Evolutionary conservation across 208 protist genomes (phyloP), one percentile per base, ranked within the genome.

Genomic region (Trypanosoma avium): DNA sequence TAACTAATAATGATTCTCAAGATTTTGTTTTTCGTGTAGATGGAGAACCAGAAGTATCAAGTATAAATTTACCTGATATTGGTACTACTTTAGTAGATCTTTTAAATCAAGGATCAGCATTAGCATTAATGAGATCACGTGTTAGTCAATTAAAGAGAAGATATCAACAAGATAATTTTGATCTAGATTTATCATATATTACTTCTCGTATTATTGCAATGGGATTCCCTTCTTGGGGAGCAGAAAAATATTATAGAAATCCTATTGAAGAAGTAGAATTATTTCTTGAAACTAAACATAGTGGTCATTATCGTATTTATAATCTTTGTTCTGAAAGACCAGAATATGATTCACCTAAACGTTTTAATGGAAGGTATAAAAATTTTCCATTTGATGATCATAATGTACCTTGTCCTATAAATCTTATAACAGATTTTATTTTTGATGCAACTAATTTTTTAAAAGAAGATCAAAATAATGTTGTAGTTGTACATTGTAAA

Each of bases 331-430:
- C 84, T 1, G 92, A 97, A 70, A 69, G 92, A 22, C 61, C 38
- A 17, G 67, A 84, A 38, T 97, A 98, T 66, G 88, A 94, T 56
- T 71, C 77, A 48, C 27, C 77, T 1, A 45, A 29, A 17, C 62
- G 64, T 52, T 97, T 88, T 54, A 36, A 76, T 49, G 74, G 74
- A 61, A 67, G 47, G 67, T 97, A 59, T 56, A 65, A 74, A 32
- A 56, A 72, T 17, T 96, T 85, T 79, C 89, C 93, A 0, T 98
- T 99, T 69, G 94, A 98, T 60, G 97, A 98, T 79, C 97, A 98
- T 80, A 97, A 97, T 73, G 86, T 82, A 0, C 93, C 96, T 13
- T 74, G 71, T 7, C 73, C 82, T 15, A 77, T 98, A n/a, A 55
- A 61, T 26, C 67, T 97, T 32, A 97, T 98, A 21, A 22, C 56